Conservation (phyloP, 2,329 filamentous ascomycete genomes). For the Ascochyta rabiei region DNA sequence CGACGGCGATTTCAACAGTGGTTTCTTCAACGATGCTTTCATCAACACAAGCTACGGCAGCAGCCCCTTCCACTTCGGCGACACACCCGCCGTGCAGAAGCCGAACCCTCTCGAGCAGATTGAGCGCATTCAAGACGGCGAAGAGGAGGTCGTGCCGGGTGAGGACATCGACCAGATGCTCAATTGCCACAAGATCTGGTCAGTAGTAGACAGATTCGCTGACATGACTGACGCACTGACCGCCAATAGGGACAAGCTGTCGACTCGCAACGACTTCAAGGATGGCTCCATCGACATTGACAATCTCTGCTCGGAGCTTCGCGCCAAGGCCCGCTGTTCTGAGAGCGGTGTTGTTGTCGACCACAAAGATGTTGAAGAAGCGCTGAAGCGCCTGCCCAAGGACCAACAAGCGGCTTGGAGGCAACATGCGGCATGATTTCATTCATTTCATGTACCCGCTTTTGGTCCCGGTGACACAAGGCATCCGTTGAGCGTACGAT, state of each 20-base stretch:
- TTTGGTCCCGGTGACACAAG: slow-evolving; percentile 16
- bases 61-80: slow-evolving; percentile 76
- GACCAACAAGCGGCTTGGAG: slow-evolving; percentile 19
- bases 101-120: slow-evolving; percentile 77
- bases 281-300: slow-evolving; percentile 94
- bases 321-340: slow-evolving; percentile 94
- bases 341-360: slow-evolving; percentile 88
- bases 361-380: slow-evolving; percentile 81
- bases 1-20: slow-evolving; percentile 71
- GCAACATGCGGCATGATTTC: background rate
- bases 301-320: slow-evolving; percentile 86
- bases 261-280: slow-evolving; percentile 84
- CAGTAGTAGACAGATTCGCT: slow-evolving; percentile 48
- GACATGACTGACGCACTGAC: slow-evolving; percentile 38
- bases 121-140: slow-evolving; percentile 74
- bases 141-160: slow-evolving; percentile 67
- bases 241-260: slow-evolving; percentile 78
- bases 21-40: slow-evolving; percentile 76
- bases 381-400: slow-evolving; percentile 53
- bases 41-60: slow-evolving; percentile 77
- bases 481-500: slow-evolving; percentile 11
- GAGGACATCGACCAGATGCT: slow-evolving; percentile 69
- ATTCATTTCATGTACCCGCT: slow-evolving; percentile 9
- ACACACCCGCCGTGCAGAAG: slow-evolving; percentile 54
- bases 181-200: slow-evolving; percentile 94